These are phyloP conservation scores for Dictyostelium purpureum DNA, from an alignment of 78 protist genomes.

Conservation along the genomic window DNA sequence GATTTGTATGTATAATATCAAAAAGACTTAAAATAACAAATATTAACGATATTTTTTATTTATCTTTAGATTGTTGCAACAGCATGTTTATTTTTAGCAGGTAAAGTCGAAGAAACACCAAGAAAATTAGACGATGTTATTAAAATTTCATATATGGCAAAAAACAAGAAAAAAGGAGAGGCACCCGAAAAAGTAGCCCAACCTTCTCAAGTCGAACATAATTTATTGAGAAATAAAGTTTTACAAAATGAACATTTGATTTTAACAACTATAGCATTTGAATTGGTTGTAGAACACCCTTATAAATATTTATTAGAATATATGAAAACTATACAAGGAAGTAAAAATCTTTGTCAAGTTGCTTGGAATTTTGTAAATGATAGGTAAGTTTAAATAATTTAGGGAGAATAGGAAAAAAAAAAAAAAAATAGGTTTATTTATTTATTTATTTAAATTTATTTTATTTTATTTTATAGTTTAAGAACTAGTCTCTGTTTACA, in stretches of 20 bases:
- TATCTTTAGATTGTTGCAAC: slow-evolving; percentile 58
- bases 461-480: slow-evolving; percentile 15
- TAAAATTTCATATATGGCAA: slow-evolving; percentile 16
- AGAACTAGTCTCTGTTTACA: slow-evolving; percentile 86
- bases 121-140: slow-evolving; percentile 84
- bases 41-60: not conserved
- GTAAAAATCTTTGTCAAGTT: slow-evolving; percentile 75
- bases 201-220: slow-evolving; percentile 14
- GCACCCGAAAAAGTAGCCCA: not conserved
- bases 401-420: no score
- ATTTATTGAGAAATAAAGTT: slow-evolving; percentile 15
- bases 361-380: slow-evolving; percentile 94
- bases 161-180: not conserved
- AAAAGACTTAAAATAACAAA: no score
- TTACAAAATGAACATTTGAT: slow-evolving; percentile 64
- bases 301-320: slow-evolving; percentile 84
- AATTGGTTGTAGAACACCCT: slow-evolving; percentile 86
- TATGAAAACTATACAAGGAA: slow-evolving; percentile 66
- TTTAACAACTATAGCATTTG: slow-evolving; percentile 86
- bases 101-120: slow-evolving; percentile 91
- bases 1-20: slow-evolving; percentile 33
- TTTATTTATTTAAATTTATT: not conserved
- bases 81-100: slow-evolving; percentile 89
- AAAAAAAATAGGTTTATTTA: no score
- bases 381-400: slow-evolving; percentile 33